phyloP scores from a whole-genome alignment of 1,139 yeast species.

The Blastobotrys apis region DNA sequence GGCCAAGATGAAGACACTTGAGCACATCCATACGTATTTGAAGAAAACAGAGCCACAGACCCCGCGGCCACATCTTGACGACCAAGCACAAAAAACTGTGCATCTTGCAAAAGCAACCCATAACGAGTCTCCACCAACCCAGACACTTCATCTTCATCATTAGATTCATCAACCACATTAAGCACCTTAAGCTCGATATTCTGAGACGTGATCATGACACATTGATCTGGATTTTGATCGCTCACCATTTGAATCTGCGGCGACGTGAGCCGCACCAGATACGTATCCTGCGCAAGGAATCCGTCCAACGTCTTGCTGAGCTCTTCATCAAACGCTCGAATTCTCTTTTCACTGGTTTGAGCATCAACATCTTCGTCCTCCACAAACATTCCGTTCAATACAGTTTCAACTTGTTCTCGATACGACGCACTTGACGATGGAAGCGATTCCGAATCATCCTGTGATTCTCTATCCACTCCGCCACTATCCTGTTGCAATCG shows the following conservation, averaged over 20 bases:
- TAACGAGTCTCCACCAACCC: constrained; percentile 63
- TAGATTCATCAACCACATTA: constrained; percentile 47
- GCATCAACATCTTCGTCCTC: constrained; percentile 6
- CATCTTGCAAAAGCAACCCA: constrained; percentile 63
- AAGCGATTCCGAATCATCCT: constrained; percentile 2
- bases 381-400: constrained; percentile 4
- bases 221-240: constrained; percentile 57
- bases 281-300: constrained; percentile 51
- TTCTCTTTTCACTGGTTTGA: not conserved
- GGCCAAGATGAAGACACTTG: constrained; percentile 55
- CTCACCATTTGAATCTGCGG: constrained; percentile 85
- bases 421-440: not conserved
- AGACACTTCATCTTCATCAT: constrained; percentile 46
- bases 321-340: constrained; percentile 46
- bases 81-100: constrained; percentile 66
- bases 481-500: constrained; percentile 19
- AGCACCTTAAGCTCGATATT: constrained; percentile 66
- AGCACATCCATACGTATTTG: constrained; percentile 39
- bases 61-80: constrained; percentile 44
- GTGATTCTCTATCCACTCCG: constrained; percentile 8
- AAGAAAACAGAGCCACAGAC: constrained; percentile 41
- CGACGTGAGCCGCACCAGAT: constrained; percentile 63
- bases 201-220: constrained; percentile 67
- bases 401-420: constrained; percentile 5
- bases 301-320: constrained; percentile 41